phyloP scores from a whole-genome alignment of 208 protist species.

The Naegleria fowleri region DNA sequence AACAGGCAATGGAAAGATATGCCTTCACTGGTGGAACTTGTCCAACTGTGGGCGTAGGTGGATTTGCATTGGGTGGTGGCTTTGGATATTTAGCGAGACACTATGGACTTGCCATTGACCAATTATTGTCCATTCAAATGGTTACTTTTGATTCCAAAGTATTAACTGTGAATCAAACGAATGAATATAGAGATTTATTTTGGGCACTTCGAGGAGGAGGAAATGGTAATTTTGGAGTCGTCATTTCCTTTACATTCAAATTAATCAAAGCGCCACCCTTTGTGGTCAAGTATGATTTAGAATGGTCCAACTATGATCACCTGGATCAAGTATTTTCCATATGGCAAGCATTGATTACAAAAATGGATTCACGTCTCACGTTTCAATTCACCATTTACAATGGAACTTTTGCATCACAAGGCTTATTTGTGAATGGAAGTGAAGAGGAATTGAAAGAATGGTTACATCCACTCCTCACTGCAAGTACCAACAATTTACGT shows the following conservation, averaged over 20 bases:
- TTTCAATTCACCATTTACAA: background rate
- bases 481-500: background rate
- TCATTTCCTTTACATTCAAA: slow-evolving; percentile 6
- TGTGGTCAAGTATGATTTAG: slow-evolving; percentile 12
- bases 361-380: background rate
- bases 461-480: background rate
- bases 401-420: background rate
- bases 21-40: background rate
- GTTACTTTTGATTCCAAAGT: background rate
- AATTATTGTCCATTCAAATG: background rate
- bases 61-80: slow-evolving; percentile 23
- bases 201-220: slow-evolving; percentile 27
- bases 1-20: no score
- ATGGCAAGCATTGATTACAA: background rate
- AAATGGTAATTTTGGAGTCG: slow-evolving; percentile 28
- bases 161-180: slow-evolving; percentile 20
- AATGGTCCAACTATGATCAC: background rate
- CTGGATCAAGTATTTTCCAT: background rate
- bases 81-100: background rate
- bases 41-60: slow-evolving; percentile 5
- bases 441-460: background rate
- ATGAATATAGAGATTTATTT: slow-evolving; percentile 31
- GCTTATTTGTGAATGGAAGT: background rate
- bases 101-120: slow-evolving; percentile 32
- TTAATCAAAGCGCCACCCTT: background rate